Conservation (phyloP, 306 rosid genomes). For the Glycine tomentella region DNA sequence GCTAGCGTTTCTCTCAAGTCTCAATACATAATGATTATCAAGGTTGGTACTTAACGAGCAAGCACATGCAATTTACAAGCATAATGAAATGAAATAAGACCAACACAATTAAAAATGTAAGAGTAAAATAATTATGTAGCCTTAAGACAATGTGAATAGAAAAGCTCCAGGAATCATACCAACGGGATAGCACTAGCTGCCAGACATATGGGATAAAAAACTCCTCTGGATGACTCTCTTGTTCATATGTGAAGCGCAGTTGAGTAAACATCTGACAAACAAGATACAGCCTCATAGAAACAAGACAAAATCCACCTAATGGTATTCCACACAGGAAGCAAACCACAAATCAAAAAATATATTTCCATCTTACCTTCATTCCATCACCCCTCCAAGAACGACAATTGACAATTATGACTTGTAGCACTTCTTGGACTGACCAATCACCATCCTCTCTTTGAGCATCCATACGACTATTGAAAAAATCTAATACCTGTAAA, state of each 20-base stretch:
- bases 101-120: conserved; percentile 22
- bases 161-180: conserved; percentile 61
- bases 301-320: conserved; percentile 17
- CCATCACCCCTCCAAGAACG: conserved; percentile 99
- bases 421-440: conserved; percentile 93
- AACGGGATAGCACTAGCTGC: conserved; percentile 90
- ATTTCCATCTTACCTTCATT: conserved; percentile 74
- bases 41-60: conserved; percentile 21
- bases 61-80: conserved; percentile 28
- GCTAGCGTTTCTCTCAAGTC: conserved; percentile 16
- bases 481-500: conserved; percentile 92
- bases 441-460: conserved; percentile 82
- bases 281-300: conserved; percentile 28
- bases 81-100: conserved; percentile 23
- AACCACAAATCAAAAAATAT: conserved; percentile 20
- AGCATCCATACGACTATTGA: conserved; percentile 97
- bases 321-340: conserved; percentile 38
- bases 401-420: conserved; percentile 84
- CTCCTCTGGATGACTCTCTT: conserved; percentile 98
- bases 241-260: conserved; percentile 97
- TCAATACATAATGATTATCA: conserved; percentile 38
- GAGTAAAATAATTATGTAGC: conserved; percentile 35
- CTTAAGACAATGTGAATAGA: conserved; percentile 5
- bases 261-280: conserved; percentile 88
- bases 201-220: conserved; percentile 95